Base-by-base conservation (phyloP, 495 filamentous ascomycete species). In the Lasiosphaeris hirsuta region DNA sequence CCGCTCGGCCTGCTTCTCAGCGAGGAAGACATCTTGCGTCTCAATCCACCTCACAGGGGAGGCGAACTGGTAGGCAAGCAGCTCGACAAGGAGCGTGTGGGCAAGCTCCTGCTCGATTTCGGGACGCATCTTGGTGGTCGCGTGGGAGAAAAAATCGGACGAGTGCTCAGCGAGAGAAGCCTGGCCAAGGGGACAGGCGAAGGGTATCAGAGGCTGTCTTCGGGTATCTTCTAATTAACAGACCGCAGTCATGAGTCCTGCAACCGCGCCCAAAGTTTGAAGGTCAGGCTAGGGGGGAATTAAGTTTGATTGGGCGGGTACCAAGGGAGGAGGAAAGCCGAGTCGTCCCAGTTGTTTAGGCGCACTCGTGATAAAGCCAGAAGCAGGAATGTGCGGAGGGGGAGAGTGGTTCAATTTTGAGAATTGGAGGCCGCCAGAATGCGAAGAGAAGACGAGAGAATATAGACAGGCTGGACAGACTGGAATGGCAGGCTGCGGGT, bases 11-110 rank as follows among this genome's bases (percentile, higher is more conserved):
- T 85, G 86, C 75, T 96, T 93, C 71, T 97, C 92, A 42, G 86
- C 92, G 41, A 99, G 89, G 64, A 99, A 90, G 52, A 99, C 95
- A 91, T 99, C 94, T 76, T 99, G 94, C 7, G 94, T 97, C 76
- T 97, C 94, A 73, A 99, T 99, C 88, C 94, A 99, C 84, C 94
- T 86, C 57, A 99, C 94, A 33, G 94, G 94, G 18, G 92, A 96
- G 63, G 94, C 94, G 74, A 99, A 99, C 72, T 99, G 94, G 75
- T 97, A 97, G 73, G 95, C 95, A 56, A 99, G 85, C 47, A 99
- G 88, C 84, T 98, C 94, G 55, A 98, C 90, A 66, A 98, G 86
- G 75, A 98, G 83, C 62, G 92, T 98, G 75, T 98, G 93, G 69
- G 92, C 86, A 69, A 97, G 87, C 78, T 98, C 94, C 72, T 98